These are phyloP conservation scores for Polyrhizophydium stewartii DNA, from an alignment of 371 early-diverging fungal genomes.

Conservation along the genomic window DNA sequence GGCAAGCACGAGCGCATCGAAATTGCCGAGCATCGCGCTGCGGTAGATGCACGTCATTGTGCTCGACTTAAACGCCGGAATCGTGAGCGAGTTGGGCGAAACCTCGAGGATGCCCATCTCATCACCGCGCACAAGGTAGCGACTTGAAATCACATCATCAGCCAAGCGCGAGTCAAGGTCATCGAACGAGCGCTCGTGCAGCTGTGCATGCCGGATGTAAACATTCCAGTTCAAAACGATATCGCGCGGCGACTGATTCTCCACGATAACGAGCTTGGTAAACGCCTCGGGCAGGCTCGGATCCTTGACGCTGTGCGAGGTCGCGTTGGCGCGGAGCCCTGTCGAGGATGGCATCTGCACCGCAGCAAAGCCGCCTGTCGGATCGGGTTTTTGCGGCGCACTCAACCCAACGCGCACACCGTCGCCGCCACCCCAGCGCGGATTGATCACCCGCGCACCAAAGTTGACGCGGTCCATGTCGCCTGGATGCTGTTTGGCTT, in stretches of 20 bases:
- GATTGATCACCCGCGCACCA: constrained; percentile 32
- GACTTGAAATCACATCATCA: constrained; percentile 13
- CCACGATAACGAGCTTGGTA: constrained; percentile 28
- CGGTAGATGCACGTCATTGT: constrained; percentile 26
- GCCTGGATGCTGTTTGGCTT: constrained; percentile 3
- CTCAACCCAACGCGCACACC: constrained; percentile 13
- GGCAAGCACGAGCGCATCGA: constrained; percentile 30
- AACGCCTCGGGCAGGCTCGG: constrained; percentile 3
- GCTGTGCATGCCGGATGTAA: constrained; percentile 12
- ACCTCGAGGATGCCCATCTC: constrained; percentile 10
- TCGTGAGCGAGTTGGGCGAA: constrained; percentile 3
- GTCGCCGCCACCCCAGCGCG: constrained; percentile 13
- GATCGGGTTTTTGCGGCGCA: constrained; percentile 5
- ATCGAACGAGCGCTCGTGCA: not conserved
- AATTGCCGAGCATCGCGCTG: constrained; percentile 21
- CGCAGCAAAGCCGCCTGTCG: not conserved
- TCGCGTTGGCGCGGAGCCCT: not conserved
- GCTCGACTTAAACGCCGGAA: constrained; percentile 30
- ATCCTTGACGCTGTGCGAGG: not conserved
- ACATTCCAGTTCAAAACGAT: constrained; percentile 28
- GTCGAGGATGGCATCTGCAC: too few species aligned
- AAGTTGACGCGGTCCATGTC: constrained; percentile 34
- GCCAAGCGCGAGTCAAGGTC: constrained; percentile 4
- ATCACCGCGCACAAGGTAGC: constrained; percentile 5
- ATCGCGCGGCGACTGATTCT: constrained; percentile 42